Percentiles rank a stretch among this genome's conserved stretches.
Evolutionary conservation across 148 eudicot genomes (phyloP).

Genomic region (Silene uniflora): DNA sequence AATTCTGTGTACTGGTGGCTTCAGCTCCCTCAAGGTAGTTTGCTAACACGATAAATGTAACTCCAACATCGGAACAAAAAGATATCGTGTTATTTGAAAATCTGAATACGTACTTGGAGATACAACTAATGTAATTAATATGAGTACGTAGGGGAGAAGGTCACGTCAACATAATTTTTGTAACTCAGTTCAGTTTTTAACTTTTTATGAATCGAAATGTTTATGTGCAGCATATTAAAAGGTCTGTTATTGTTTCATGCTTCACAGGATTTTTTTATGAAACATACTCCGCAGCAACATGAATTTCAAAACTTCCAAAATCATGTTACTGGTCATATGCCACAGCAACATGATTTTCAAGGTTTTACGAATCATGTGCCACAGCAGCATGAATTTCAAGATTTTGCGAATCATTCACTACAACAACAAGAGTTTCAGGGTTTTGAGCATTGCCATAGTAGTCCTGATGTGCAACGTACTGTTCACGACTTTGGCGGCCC

Average conservation of each 20-base stretch:
- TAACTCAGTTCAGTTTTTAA: background rate
- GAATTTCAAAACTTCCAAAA: constrained; percentile 24
- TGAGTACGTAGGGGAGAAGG: background rate
- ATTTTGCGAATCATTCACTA: constrained; percentile 13
- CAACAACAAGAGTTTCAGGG: constrained; percentile 29
- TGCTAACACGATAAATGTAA: background rate
- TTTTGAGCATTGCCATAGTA: constrained; percentile 24
- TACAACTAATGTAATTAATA: background rate
- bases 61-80: background rate
- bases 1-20: background rate
- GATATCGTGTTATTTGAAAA: background rate
- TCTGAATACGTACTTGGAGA: background rate
- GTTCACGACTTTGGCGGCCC: background rate
- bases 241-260: background rate
- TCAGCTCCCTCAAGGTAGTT: background rate
- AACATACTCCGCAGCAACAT: constrained; percentile 25
- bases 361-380: constrained; percentile 22
- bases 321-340: constrained; percentile 12
- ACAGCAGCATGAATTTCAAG: constrained; percentile 20
- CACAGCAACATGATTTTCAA: constrained; percentile 24
- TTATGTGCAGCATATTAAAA: background rate
- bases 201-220: too few relatives aligned
- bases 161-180: background rate
- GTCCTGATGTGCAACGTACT: constrained; percentile 16
- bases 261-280: constrained; percentile 27